Evolutionary conservation across 164 flowering plant species (phyloP), one percentile per base, ranked within the genome.

Genomic region (Macadamia integrifolia): DNA sequence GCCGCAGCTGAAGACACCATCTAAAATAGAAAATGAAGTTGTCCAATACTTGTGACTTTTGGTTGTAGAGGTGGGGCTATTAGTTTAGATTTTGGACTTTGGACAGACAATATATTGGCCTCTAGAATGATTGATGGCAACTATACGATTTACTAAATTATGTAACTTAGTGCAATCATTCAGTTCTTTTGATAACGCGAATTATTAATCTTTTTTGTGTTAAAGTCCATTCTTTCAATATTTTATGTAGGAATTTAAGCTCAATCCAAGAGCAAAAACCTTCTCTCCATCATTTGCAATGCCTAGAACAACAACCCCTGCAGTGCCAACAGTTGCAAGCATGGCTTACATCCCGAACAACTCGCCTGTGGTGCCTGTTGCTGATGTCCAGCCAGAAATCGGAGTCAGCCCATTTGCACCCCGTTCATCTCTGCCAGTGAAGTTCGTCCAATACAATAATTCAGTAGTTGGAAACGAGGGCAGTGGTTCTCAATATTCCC

Each of bases 231-330:
- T 30, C 3, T 13, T 40, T 62, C 43, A 28, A 29, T 66, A 13
- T 10, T 58, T 44, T 75, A 60, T 70, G 17, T 66, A 88, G 97
- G 92, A 82, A 72, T 91, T 84, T 58, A 91, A 91, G 82, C 94
- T 91, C 71, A 91, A 91, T 68, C 94, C 94, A 28, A 90, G 79
- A 66, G 97, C 97, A 67, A 86, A 89, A 74, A 69, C 79, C 40
- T 91, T 91, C 72, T 85, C 85, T 65, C 97, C 97, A 17, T 77
- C 88, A 57, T 70, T 71, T 66, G 23, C 77, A 61, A 75, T 73
- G 58, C 72, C 77, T 40, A 72, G 79, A 58, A 75, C 77, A 52
- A 72, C 80, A 46, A 69, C 83, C 66, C 74, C 84, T 59, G 67
- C 75, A 9, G 62, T 71, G 42, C 76, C 82, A 52, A 66, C 79